A percentile compares a stretch with the other conserved stretches of the same genome.
Conservation (phyloP, 371 early-diverging fungal species). For the Nosema muscidifuracis region DNA sequence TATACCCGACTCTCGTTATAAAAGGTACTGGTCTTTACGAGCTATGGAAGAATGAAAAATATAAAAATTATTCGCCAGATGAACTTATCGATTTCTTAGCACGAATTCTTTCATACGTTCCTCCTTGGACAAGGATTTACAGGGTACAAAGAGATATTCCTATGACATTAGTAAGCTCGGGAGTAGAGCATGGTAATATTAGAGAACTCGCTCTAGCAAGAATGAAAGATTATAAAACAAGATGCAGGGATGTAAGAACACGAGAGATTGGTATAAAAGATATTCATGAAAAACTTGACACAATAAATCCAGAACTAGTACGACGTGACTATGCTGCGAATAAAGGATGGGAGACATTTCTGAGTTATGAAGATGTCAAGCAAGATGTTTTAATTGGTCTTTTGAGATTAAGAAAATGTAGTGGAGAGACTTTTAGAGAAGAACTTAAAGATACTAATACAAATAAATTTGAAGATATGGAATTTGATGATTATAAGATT, state of each 20-base stretch:
- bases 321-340: constrained; percentile 96
- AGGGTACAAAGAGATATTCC: constrained; percentile 99
- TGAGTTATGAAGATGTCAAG: constrained; percentile 93
- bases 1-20: constrained; percentile 98
- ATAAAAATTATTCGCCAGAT: constrained; percentile 94
- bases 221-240: constrained; percentile 89
- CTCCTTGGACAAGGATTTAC: constrained; percentile 99
- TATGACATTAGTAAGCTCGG: constrained; percentile 98
- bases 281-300: constrained; percentile 84
- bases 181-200: constrained; percentile 97
- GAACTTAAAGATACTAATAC: constrained; percentile 68
- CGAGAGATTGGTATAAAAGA: constrained; percentile 98
- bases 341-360: constrained; percentile 98
- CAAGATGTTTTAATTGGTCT: constrained; percentile 95
- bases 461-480: constrained; percentile 65
- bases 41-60: constrained; percentile 92
- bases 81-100: constrained; percentile 93
- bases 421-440: constrained; percentile 79
- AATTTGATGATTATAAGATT: not conserved
- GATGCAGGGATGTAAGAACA: constrained; percentile 95
- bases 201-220: constrained; percentile 88
- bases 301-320: constrained; percentile 81
- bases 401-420: constrained; percentile 81
- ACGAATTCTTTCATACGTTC: constrained; percentile 84
- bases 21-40: constrained; percentile 98